Conservation (phyloP, 768 basidiomycete species). For the Coprinellus micaceus region DNA sequence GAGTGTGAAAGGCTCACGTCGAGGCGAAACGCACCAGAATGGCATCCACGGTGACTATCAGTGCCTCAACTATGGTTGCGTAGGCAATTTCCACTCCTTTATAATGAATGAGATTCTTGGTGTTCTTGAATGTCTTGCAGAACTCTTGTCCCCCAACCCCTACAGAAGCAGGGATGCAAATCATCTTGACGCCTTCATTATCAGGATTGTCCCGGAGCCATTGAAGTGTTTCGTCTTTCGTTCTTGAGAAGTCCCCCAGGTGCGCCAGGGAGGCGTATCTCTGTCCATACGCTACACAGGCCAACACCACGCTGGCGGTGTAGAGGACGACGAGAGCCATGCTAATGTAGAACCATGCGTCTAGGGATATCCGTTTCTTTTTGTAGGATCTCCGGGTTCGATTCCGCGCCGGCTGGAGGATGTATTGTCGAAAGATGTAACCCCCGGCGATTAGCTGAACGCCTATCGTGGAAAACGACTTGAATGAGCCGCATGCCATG, state of each 20-base stretch:
- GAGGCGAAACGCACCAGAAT: not conserved
- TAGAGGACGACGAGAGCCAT: not conserved
- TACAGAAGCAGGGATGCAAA: slow-evolving; percentile 1
- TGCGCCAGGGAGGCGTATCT: not conserved
- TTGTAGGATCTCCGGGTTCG: too few relatives aligned
- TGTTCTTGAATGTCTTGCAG: not conserved
- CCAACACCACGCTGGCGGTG: not conserved
- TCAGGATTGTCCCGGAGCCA: slow-evolving; percentile 1
- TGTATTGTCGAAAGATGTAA: not conserved
- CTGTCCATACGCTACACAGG: not conserved
- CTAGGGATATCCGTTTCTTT: not conserved
- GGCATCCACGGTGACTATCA: not conserved
- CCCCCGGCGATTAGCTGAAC: not conserved
- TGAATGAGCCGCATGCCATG: too few relatives aligned
- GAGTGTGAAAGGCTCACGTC: not conserved
- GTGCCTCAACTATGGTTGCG: not conserved
- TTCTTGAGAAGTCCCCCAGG: not conserved
- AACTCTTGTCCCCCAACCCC: not conserved
- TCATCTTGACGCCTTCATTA: slow-evolving; percentile 5
- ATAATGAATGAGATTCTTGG: not conserved
- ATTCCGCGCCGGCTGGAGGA: not conserved
- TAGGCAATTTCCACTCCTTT: not conserved
- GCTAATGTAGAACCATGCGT: not conserved
- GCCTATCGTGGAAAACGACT: not conserved
- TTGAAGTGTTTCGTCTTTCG: not conserved